Base-by-base conservation (phyloP, 169 alveolate genomes). In the Plasmodium ovale region DNA sequence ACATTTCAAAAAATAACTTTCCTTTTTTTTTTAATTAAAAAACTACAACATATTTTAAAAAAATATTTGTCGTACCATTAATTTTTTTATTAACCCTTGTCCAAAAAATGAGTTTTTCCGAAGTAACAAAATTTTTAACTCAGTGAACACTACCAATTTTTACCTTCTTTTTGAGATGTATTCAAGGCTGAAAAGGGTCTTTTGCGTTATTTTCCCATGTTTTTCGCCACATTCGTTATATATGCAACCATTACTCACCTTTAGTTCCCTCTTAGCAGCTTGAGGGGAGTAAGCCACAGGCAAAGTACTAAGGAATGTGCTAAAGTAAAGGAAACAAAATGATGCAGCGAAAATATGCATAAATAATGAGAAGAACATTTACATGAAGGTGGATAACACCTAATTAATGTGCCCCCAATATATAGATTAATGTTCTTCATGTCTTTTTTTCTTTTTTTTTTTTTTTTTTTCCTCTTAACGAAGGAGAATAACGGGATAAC, bases 401-500 rank as follows among this genome's bases (percentile, higher is more conserved):
- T 14, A n/a, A n/a, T n/a, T n/a, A n/a, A n/a, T n/a, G n/a, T n/a
- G n/a, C n/a, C n/a, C n/a, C n/a, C n/a, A n/a, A n/a, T n/a, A n/a
- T n/a, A n/a, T n/a, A n/a, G n/a, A n/a, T n/a, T n/a, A n/a, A n/a
- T n/a, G n/a, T n/a, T n/a, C n/a, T n/a, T n/a, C n/a, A n/a, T n/a
- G n/a, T n/a, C n/a, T n/a, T n/a, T n/a, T n/a, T n/a, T n/a, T 2
- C 19, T 14, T 35, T 14, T 53, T 56, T 12, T 54, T 53, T 42
- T 25, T 53, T 54, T 1, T 62, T 39, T 42, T 72, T 72, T 56
- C 56, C 21, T 29, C 44, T 31, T 60, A 37, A 37, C 56, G 39
- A 44, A 72, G 87, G 87, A 74, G 62, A 59, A 60, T 53, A 74
- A 44, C 62, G 88, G 88, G 42, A 74, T 74, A 74, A 74, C 88